phyloP scores from a whole-genome alignment of 768 basidiomycete species.

The Clitopilus hobsonii region DNA sequence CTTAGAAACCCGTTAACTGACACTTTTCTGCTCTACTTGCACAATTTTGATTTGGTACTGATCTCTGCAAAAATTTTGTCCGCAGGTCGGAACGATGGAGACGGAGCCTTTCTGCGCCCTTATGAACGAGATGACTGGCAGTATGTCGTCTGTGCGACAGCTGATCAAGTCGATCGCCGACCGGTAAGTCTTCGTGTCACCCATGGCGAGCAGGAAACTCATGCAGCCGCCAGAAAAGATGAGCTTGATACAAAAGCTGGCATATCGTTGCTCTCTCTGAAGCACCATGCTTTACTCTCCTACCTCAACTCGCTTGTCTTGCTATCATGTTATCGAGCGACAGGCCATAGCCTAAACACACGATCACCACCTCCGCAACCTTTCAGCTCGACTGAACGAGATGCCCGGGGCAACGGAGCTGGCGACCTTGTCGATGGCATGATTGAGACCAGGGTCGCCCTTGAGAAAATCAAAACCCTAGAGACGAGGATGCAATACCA shows the following conservation, averaged over 20 bases:
- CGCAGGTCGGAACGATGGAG: neutral
- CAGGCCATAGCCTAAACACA: slow-evolving; percentile 57
- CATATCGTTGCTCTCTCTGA: slow-evolving; percentile 86
- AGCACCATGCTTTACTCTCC: slow-evolving; percentile 78
- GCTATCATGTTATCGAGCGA: slow-evolving; percentile 61
- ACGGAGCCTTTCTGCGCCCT: neutral
- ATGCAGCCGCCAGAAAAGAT: slow-evolving; percentile 17
- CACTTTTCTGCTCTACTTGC: neutral
- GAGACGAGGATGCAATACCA: slow-evolving; percentile 91
- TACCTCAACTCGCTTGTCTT: slow-evolving; percentile 84
- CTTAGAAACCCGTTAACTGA: slow-evolving; percentile 29
- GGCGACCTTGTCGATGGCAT: slow-evolving; percentile 80
- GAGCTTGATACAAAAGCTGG: slow-evolving; percentile 61
- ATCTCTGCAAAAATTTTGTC: neutral
- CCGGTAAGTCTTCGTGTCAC: slow-evolving; percentile 36
- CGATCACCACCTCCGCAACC: slow-evolving; percentile 44
- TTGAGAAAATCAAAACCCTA: slow-evolving; percentile 85
- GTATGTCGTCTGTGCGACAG: slow-evolving; percentile 58
- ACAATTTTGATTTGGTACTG: neutral
- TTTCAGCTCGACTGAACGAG: slow-evolving; percentile 51
- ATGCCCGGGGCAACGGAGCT: slow-evolving; percentile 45
- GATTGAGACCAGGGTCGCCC: slow-evolving; percentile 73
- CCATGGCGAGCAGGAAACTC: neutral
- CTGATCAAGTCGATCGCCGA: slow-evolving; percentile 48
- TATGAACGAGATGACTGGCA: slow-evolving; percentile 55